A percentile compares a stretch with the other conserved stretches of the same genome.
These are phyloP conservation scores for Bipolaris cookei DNA, from an alignment of 2,329 filamentous ascomycete genomes.

Conservation along the genomic window DNA sequence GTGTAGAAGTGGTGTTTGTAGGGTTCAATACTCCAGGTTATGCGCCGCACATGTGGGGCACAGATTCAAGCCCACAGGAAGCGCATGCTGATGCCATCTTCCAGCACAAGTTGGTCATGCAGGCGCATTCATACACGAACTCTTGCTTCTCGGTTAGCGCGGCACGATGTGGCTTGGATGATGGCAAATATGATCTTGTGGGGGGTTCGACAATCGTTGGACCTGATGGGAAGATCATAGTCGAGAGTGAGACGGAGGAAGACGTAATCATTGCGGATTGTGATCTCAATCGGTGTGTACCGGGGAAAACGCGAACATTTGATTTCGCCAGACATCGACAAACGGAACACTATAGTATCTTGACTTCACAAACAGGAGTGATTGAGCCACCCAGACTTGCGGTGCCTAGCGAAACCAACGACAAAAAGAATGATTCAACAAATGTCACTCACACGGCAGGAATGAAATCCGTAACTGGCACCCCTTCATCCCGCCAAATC, in stretches of 20 bases:
- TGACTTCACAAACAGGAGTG: neutral
- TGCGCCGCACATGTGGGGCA: slow-evolving; percentile 51
- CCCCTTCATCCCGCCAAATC: neutral
- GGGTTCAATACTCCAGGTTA: slow-evolving; percentile 55
- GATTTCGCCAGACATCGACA: neutral
- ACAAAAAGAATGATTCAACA: too few species aligned
- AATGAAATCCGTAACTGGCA: neutral
- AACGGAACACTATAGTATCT: neutral
- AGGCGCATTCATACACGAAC: slow-evolving; percentile 60
- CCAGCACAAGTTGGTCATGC: slow-evolving; percentile 60
- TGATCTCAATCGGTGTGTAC: slow-evolving; percentile 54
- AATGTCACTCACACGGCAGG: too few species aligned
- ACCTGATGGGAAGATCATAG: slow-evolving; percentile 57
- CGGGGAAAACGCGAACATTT: slow-evolving; percentile 37
- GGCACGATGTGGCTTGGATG: slow-evolving; percentile 58
- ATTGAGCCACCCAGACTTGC: neutral
- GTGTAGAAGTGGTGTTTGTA: slow-evolving; percentile 52
- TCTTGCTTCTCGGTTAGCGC: slow-evolving; percentile 57
- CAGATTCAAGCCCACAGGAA: slow-evolving; percentile 38
- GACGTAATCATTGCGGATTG: slow-evolving; percentile 60
- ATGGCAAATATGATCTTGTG: slow-evolving; percentile 53
- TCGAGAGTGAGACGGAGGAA: slow-evolving; percentile 54
- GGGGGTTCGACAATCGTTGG: slow-evolving; percentile 40
- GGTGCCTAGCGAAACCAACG: too few species aligned
- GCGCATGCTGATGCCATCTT: slow-evolving; percentile 56